phyloP scores from a whole-genome alignment of 257 asterid genomes.

The Solanum medicagineum region DNA sequence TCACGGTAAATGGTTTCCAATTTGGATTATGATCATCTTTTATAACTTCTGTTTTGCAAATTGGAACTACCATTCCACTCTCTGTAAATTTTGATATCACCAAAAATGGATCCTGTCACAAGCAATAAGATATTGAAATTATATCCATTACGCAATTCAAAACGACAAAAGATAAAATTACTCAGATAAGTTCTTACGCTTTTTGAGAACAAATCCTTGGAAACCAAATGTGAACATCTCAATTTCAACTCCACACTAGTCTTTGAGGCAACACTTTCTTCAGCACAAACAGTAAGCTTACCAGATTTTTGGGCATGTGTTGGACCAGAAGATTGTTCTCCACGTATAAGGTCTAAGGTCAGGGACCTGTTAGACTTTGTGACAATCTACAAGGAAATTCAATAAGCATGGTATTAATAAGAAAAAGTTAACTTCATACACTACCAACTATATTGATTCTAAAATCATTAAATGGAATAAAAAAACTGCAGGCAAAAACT shows the following conservation, averaged over 20 bases:
- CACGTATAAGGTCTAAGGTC: constrained; percentile 50
- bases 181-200: constrained; percentile 40
- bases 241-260: constrained; percentile 67
- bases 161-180: background rate
- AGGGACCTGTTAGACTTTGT: constrained; percentile 44
- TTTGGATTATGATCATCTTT: constrained; percentile 70
- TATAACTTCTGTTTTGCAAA: constrained; percentile 95
- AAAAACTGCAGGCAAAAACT: background rate
- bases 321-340: constrained; percentile 34
- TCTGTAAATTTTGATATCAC: constrained; percentile 68
- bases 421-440: background rate
- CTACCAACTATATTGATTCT: background rate
- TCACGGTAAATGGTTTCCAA: constrained; percentile 68
- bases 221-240: constrained; percentile 80
- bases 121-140: background rate
- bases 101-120: constrained; percentile 88
- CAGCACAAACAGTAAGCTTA: constrained; percentile 60
- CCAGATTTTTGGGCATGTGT: constrained; percentile 37
- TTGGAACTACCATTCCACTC: constrained; percentile 54
- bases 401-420: background rate
- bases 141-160: background rate
- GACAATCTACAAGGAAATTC: constrained; percentile 40
- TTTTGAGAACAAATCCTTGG: constrained; percentile 89
- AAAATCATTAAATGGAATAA: background rate
- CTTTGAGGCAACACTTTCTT: constrained; percentile 78